Conservation (phyloP, 768 basidiomycete species). For the Tremella mesenterica region DNA sequence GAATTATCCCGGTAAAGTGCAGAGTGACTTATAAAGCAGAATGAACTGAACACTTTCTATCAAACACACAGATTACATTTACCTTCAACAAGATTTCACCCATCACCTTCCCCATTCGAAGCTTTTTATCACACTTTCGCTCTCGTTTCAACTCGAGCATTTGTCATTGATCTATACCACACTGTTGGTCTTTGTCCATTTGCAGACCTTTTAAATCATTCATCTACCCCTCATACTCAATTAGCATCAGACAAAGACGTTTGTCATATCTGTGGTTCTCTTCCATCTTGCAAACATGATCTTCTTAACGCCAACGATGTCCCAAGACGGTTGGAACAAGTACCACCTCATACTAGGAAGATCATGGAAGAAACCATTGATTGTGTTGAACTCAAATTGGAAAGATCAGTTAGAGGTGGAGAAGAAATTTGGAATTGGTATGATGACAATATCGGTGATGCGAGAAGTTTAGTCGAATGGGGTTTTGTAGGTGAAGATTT, state of each 20-base stretch:
- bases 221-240: conserved; percentile 16
- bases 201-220: conserved; percentile 54
- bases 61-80: neutral
- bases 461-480: conserved; percentile 21
- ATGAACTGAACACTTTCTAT: neutral
- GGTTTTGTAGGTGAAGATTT: conserved; percentile 12
- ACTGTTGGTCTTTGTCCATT: conserved; percentile 74
- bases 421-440: conserved; percentile 18
- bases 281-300: conserved; percentile 12
- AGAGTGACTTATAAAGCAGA: no score
- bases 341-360: neutral
- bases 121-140: conserved; percentile 54
- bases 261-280: conserved; percentile 16
- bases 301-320: neutral
- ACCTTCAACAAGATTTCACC: conserved; percentile 13
- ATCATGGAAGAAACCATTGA: conserved; percentile 1
- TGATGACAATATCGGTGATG: conserved; percentile 16
- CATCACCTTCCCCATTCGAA: conserved; percentile 15
- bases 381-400: conserved; percentile 14
- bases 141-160: conserved; percentile 72
- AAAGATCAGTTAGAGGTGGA: conserved; percentile 2
- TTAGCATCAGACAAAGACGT: conserved; percentile 13
- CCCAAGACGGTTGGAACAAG: conserved; percentile 2
- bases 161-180: conserved; percentile 73
- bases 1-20: no score